These are phyloP conservation scores for Phoenix roebelenii DNA, from an alignment of 176 grass and related monocot species.

Conservation along the genomic window DNA sequence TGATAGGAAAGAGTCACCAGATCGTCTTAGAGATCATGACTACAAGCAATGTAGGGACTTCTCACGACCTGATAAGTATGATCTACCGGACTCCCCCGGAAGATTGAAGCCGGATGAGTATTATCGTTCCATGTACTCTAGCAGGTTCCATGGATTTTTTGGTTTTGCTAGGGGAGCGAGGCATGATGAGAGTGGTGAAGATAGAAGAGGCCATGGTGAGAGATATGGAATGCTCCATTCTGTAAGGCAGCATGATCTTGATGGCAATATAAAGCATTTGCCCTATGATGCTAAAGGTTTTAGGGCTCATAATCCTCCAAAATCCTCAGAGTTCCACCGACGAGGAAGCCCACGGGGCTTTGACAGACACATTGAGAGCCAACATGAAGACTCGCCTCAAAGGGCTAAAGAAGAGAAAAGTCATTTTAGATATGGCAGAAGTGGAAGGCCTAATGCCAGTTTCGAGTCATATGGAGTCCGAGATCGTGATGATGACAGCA, in stretches of 20 bases:
- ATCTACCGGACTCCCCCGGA: constrained; percentile 33
- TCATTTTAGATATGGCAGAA: constrained; percentile 17
- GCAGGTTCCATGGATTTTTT: constrained; percentile 30
- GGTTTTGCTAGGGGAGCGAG: constrained; percentile 44
- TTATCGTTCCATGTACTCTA: constrained; percentile 30
- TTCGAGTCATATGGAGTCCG: constrained; percentile 12
- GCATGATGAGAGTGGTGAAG: constrained; percentile 28
- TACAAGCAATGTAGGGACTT: constrained; percentile 31
- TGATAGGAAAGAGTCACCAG: constrained; percentile 48
- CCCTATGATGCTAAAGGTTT: constrained; percentile 38
- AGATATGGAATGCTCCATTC: constrained; percentile 36
- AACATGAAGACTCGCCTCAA: constrained; percentile 28
- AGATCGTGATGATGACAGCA: constrained; percentile 18
- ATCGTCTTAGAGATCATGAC: constrained; percentile 40
- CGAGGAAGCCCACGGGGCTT: constrained; percentile 42
- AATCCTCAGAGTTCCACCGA: constrained; percentile 38
- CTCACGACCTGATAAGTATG: constrained; percentile 34
- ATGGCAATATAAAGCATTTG: constrained; percentile 31
- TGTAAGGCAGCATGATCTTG: constrained; percentile 38
- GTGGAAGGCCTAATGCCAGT: constrained; percentile 17
- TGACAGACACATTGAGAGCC: constrained; percentile 29
- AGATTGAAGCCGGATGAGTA: constrained; percentile 43
- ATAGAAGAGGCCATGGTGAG: constrained; percentile 34
- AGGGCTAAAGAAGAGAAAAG: constrained; percentile 33
- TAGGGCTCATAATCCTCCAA: constrained; percentile 30